A percentile compares a stretch with the other conserved stretches of the same genome.
Conservation (phyloP, 306 rosid species). For the Hippophae gyantsensis region DNA sequence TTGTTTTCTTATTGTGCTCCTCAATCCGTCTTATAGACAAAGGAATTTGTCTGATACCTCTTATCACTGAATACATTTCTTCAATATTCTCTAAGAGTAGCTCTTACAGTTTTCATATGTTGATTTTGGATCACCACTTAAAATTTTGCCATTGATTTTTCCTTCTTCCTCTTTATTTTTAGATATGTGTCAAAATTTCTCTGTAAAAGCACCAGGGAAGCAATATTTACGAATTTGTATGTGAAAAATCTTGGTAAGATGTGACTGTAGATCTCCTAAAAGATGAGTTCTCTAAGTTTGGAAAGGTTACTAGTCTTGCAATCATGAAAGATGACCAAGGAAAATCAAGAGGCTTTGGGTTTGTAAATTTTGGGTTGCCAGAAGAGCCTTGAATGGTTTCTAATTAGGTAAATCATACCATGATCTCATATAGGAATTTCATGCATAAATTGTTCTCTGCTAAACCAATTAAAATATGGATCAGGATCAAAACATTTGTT, state of each 20-base stretch:
- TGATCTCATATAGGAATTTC: background rate
- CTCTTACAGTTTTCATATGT: background rate
- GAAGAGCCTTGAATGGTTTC: slow-evolving; percentile 10
- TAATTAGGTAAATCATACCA: background rate
- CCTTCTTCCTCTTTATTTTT: background rate
- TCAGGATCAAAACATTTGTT: slow-evolving; percentile 14
- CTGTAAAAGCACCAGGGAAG: slow-evolving; percentile 8
- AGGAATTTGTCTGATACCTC: too few relatives aligned
- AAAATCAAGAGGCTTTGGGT: slow-evolving; percentile 22
- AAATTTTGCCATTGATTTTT: background rate
- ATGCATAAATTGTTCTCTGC: background rate
- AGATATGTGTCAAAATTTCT: slow-evolving; percentile 16
- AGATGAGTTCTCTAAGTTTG: slow-evolving; percentile 6
- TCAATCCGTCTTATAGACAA: too few relatives aligned
- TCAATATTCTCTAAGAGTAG: background rate
- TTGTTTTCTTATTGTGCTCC: too few relatives aligned
- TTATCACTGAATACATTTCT: background rate
- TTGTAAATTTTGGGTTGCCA: slow-evolving; percentile 8
- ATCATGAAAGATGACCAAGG: slow-evolving; percentile 14
- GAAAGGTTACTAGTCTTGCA: slow-evolving; percentile 8
- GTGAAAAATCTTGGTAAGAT: slow-evolving; percentile 16
- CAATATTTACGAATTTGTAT: slow-evolving; percentile 10
- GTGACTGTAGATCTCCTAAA: slow-evolving; percentile 7
- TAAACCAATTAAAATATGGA: slow-evolving; percentile 3
- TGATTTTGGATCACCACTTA: background rate